These are phyloP conservation scores for Wickerhamomyces sp. DNA, from an alignment of 1,139 yeast genomes.

Conservation along the genomic window DNA sequence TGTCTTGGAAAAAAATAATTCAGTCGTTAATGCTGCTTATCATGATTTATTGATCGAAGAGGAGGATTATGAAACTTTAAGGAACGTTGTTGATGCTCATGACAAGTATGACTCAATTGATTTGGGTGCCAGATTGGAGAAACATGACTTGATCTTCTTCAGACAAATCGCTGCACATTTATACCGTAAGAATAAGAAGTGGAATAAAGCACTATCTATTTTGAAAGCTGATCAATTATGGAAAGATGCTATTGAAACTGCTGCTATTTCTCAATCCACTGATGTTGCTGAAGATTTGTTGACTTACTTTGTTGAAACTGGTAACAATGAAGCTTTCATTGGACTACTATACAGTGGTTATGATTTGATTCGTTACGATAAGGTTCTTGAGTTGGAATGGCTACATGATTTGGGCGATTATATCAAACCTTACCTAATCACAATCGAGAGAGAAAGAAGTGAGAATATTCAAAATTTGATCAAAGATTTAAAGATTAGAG, in stretches of 20 bases:
- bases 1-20: slow-evolving; percentile 84
- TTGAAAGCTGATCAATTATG: slow-evolving; percentile 90
- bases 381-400: slow-evolving; percentile 89
- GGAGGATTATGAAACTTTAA: slow-evolving; percentile 87
- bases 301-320: slow-evolving; percentile 93
- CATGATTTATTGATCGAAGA: slow-evolving; percentile 95
- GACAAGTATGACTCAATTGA: slow-evolving; percentile 92
- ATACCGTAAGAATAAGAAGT: slow-evolving; percentile 91
- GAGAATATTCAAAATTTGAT: slow-evolving; percentile 61
- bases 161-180: slow-evolving; percentile 94
- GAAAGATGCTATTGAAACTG: slow-evolving; percentile 92
- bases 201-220: slow-evolving; percentile 82
- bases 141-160: slow-evolving; percentile 85
- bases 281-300: slow-evolving; percentile 87
- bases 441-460: slow-evolving; percentile 74
- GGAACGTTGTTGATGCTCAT: slow-evolving; percentile 81
- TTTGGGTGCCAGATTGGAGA: slow-evolving; percentile 88
- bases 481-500: slow-evolving; percentile 62
- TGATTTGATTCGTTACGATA: slow-evolving; percentile 73
- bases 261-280: slow-evolving; percentile 71
- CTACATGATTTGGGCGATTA: slow-evolving; percentile 74
- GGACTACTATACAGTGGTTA: slow-evolving; percentile 87
- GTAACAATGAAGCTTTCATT: slow-evolving; percentile 92
- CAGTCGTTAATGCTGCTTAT: slow-evolving; percentile 90
- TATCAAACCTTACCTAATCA: slow-evolving; percentile 88